Conservation (phyloP, 768 basidiomycete species). For the Suillus lakei region DNA sequence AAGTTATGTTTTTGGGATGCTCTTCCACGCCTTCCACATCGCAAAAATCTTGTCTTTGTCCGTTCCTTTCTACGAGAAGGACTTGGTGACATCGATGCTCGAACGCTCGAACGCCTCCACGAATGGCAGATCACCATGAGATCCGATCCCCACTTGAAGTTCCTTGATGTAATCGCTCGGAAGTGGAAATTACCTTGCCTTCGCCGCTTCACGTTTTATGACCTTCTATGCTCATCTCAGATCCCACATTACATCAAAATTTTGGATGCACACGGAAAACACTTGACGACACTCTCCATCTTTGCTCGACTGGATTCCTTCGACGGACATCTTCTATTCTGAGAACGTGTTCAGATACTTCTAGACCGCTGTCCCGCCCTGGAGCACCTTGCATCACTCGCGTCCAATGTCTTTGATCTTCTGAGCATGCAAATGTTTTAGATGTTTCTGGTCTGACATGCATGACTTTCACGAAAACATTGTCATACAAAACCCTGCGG, state of each 20-base stretch:
- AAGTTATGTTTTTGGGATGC: no score
- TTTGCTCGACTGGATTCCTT: no score
- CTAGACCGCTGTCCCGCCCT: constrained; percentile 6
- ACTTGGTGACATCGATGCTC: not conserved
- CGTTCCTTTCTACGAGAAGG: not conserved
- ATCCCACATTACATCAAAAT: not conserved
- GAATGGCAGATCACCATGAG: constrained; percentile 2
- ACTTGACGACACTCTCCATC: not conserved
- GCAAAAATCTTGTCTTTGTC: not conserved
- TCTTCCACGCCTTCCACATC: no score
- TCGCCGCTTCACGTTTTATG: not conserved
- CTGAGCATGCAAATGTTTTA: not conserved
- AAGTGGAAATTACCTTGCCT: not conserved
- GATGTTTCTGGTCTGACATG: no score
- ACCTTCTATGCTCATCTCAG: not conserved
- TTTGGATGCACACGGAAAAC: not conserved
- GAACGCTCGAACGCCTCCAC: not conserved
- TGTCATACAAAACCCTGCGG: no score
- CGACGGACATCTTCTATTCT: no score
- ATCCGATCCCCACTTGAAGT: not conserved
- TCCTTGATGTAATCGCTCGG: not conserved
- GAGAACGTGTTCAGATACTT: not conserved
- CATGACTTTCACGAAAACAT: no score
- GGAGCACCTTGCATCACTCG: not conserved
- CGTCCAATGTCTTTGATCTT: not conserved